Conservation (phyloP, 805 yeast species). For the Ogataea wickerhamii region DNA sequence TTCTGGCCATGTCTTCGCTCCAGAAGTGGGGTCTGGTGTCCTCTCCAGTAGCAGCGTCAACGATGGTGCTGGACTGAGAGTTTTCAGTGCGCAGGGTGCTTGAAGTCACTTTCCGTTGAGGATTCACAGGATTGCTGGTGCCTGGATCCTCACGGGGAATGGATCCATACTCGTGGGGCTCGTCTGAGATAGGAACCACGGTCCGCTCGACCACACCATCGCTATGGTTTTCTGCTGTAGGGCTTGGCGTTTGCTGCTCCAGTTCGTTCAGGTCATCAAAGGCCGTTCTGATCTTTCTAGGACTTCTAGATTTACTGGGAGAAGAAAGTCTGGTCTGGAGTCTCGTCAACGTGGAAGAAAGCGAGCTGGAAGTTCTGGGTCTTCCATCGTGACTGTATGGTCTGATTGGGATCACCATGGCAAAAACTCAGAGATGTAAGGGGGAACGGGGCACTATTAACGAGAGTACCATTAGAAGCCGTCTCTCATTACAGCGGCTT, state of each 20-base stretch:
- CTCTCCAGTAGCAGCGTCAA: neutral
- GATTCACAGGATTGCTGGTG: neutral
- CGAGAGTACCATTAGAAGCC: neutral
- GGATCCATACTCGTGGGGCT: neutral
- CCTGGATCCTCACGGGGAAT: neutral
- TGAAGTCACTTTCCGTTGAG: neutral
- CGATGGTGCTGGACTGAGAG: neutral
- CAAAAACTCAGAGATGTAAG: neutral
- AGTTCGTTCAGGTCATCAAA: slow-evolving; percentile 15
- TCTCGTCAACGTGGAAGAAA: slow-evolving; percentile 15
- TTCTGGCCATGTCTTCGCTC: neutral
- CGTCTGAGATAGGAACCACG: neutral
- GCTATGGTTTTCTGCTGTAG: neutral
- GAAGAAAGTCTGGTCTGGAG: slow-evolving; percentile 16
- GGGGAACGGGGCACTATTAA: neutral
- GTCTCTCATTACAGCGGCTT: no score
- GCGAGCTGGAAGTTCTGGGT: slow-evolving; percentile 15
- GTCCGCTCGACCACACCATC: neutral
- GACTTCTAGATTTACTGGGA: slow-evolving; percentile 18
- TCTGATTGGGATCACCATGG: slow-evolving; percentile 1
- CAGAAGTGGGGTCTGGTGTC: neutral
- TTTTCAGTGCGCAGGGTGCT: neutral
- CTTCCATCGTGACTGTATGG: slow-evolving; percentile 8
- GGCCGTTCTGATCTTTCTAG: slow-evolving; percentile 19
- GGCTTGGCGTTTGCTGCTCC: slow-evolving; percentile 1